Base-by-base conservation (phyloP, 2,329 filamentous ascomycete genomes). In the Colletotrichum sp. region DNA sequence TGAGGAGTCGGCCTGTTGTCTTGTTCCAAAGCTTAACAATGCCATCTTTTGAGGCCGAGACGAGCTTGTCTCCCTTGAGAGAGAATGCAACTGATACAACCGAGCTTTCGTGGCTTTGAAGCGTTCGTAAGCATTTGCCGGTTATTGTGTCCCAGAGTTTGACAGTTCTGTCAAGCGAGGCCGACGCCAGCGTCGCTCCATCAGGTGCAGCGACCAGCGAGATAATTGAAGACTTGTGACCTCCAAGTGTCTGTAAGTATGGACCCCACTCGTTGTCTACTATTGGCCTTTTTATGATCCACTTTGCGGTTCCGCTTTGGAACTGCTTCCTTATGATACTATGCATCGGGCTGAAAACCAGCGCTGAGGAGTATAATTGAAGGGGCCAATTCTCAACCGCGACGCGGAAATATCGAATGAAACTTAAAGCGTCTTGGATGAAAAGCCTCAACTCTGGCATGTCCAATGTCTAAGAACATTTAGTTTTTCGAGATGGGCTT, bases 141-240 rank as follows among this genome's bases (percentile, higher is more conserved):
- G 57, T 60, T 10, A 18, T 28, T 1, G 3, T 4, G 16, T 28
- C 6, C 57, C 57, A 32, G 16, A 60, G 7, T 8, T 13, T 60
- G 57, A 60, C 9, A 4, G 57, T 18, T 1, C 2, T 1, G 13
- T 60, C 26, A 0, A 0, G 0, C 3, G 57, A 60, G 16, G 26
- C 26, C 1, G 57, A 60, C 16, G 24, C 57, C 8, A 60, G 57
- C 3, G 7, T 60, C 1, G 5, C 8, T n/a, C 57, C 57, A 18
- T 32, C 26, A 2, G 57, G 57, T 15, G 26, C 8, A 30, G n/a
- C 1, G 16, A 26, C 24, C 22, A 28, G 16, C 7, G 26, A 1
- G 1, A 5, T 4, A 13, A 57, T 15, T 1, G 0, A 12, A 1
- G 15, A 1, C 1, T 15, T 16, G 55, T 60, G 8, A 28, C 26